Base-by-base conservation (phyloP, 1,284 basidiomycete species). In the Pterula multifida region DNA sequence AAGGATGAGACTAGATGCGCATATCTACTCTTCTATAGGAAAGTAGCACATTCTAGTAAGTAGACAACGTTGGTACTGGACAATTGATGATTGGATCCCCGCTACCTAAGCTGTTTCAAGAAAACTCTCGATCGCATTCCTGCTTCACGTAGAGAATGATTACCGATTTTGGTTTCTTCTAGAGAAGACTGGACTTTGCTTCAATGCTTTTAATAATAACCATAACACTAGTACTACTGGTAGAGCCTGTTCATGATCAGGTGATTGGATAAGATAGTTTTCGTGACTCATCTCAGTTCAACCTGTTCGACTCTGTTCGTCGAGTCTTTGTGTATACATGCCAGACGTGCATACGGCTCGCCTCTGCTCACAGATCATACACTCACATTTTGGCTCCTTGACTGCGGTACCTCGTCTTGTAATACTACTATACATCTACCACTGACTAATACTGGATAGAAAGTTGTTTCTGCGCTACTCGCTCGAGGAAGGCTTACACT, bases 21-120 rank as follows among this genome's bases (percentile, higher is more conserved):
- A 13, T 98, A 97, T 68, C 64, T 98, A 61, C 69, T 96, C 61
- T 92, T 97, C 67, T 97, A 97, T 63, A 64, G 75, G 55, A 68
- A 77, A 44, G 44, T 73, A 42, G 39, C 4, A 23, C 61, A 53
- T 26, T 42, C 17, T 6, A 22, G n/a, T 42, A 42, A 22, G 17
- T 42, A 42, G 39, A 19, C 32, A n/a, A n/a, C n/a, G n/a, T n/a
- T n/a, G n/a, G n/a, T n/a, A n/a, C n/a, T n/a, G n/a, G n/a, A n/a
- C n/a, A n/a, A n/a, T n/a, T n/a, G n/a, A n/a, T n/a, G n/a, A n/a
- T n/a, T n/a, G n/a, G n/a, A n/a, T n/a, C n/a, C n/a, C n/a, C n/a
- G n/a, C n/a, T n/a, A n/a, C n/a, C n/a, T n/a, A n/a, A n/a, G n/a
- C n/a, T n/a, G n/a, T n/a, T n/a, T n/a, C n/a, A n/a, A n/a, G n/a